Conservation (phyloP, 208 protist species). For the Leishmania tropica region DNA sequence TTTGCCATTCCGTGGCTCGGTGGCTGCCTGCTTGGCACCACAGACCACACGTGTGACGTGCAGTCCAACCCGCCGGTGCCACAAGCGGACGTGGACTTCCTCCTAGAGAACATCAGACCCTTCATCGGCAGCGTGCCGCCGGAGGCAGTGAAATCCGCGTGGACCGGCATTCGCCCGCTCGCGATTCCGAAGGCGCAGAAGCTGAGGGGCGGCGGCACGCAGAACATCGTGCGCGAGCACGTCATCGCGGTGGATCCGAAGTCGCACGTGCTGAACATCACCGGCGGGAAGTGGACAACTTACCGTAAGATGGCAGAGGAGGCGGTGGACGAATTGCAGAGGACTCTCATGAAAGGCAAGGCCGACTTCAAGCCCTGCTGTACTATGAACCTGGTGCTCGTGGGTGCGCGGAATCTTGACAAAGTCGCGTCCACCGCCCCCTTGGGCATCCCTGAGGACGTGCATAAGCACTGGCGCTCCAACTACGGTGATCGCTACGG, state of each 20-base stretch:
- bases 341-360: constrained; percentile 48
- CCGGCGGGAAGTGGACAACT: constrained; percentile 97
- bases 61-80: constrained; percentile 61
- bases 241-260: constrained; percentile 76
- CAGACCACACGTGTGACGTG: constrained; percentile 78
- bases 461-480: constrained; percentile 67
- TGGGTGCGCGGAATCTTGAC: constrained; percentile 74
- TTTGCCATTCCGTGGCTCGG: constrained; percentile 94
- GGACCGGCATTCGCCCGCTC: constrained; percentile 89
- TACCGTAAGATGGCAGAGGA: constrained; percentile 96
- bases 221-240: constrained; percentile 94
- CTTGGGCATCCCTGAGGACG: constrained; percentile 54
- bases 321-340: constrained; percentile 68
- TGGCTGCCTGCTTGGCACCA: constrained; percentile 94
- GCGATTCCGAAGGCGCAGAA: constrained; percentile 35
- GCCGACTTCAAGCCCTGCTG: constrained; percentile 54
- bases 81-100: constrained; percentile 84
- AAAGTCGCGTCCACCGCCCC: constrained; percentile 28
- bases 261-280: constrained; percentile 83
- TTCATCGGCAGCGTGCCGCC: constrained; percentile 68
- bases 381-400: constrained; percentile 74
- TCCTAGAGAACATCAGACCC: constrained; percentile 71
- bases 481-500: constrained; percentile 73
- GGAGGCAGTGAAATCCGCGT: constrained; percentile 77
- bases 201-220: constrained; percentile 35